These are phyloP conservation scores for Phytopythium vexans DNA, from an alignment of 352 stramenopile genomes.

Conservation along the genomic window DNA sequence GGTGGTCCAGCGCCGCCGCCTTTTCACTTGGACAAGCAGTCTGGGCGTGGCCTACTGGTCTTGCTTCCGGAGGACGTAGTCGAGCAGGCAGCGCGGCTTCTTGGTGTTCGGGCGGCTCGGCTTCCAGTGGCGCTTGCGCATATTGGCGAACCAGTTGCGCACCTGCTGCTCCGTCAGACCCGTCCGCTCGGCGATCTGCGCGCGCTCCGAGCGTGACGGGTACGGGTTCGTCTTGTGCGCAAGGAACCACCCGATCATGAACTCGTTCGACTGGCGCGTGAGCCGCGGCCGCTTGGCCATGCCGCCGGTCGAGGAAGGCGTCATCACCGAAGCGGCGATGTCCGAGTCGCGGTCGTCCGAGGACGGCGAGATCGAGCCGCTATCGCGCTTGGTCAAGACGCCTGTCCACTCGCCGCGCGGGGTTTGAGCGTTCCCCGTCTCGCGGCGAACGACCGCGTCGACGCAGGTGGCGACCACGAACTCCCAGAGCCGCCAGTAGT, in stretches of 20 bases:
- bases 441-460: conserved; percentile 29
- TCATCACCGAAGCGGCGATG: background rate
- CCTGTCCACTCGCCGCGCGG: conserved; percentile 4
- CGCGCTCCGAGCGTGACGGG: conserved; percentile 57
- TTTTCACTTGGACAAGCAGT: too few relatives aligned
- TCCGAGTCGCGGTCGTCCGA: conserved; percentile 18
- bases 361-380: conserved; percentile 23
- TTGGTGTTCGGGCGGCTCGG: conserved; percentile 61
- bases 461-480: conserved; percentile 39
- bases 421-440: conserved; percentile 19
- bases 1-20: background rate
- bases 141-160: conserved; percentile 89
- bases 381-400: conserved; percentile 20
- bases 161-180: conserved; percentile 79
- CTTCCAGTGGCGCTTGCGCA: conserved; percentile 88
- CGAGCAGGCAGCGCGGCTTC: conserved; percentile 75
- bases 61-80: conserved; percentile 71
- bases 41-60: conserved; percentile 9
- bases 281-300: conserved; percentile 52
- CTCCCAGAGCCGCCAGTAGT: conserved; percentile 59
- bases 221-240: conserved; percentile 86
- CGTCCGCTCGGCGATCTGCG: conserved; percentile 63
- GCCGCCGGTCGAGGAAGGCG: conserved; percentile 1
- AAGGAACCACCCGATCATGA: conserved; percentile 84
- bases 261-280: conserved; percentile 76